phyloP scores from a whole-genome alignment of 345 rosid species.

The Geranium rotundifolium region DNA sequence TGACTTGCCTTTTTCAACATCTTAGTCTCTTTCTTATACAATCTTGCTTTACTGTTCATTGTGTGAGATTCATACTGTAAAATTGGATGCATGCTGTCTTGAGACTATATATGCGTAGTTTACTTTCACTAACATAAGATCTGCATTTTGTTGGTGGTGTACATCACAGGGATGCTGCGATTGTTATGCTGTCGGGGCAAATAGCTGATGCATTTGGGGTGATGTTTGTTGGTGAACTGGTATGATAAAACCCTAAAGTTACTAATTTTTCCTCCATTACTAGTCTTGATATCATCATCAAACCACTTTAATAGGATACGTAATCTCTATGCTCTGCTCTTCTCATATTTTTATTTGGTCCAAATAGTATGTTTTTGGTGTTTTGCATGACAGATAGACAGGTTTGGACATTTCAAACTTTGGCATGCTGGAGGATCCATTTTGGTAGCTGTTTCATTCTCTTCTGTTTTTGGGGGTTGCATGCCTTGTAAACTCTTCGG shows the following conservation, averaged over 20 bases:
- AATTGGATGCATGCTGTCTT: no score
- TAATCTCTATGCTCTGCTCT: background rate
- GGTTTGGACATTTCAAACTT: slow-evolving; percentile 91
- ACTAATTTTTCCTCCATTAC: background rate
- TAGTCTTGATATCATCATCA: background rate
- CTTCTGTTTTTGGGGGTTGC: slow-evolving; percentile 94
- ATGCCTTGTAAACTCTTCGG: slow-evolving; percentile 58
- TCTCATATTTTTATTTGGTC: background rate
- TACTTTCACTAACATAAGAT: background rate
- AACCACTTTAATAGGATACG: background rate
- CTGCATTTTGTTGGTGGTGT: background rate
- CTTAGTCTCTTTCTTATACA: no score
- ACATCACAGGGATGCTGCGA: slow-evolving; percentile 62
- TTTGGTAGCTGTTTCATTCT: slow-evolving; percentile 82
- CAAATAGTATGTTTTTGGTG: slow-evolving; percentile 3
- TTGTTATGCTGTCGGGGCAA: slow-evolving; percentile 90
- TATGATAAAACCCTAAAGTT: slow-evolving; percentile 14
- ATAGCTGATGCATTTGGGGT: slow-evolving; percentile 86
- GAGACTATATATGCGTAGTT: background rate
- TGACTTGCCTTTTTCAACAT: no score
- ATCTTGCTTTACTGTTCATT: no score
- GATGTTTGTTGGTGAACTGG: slow-evolving; percentile 79
- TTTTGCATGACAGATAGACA: slow-evolving; percentile 59
- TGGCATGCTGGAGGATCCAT: slow-evolving; percentile 94
- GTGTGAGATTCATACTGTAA: no score